A percentile compares a stretch with the other conserved stretches of the same genome.
Conservation (phyloP, 2,329 filamentous ascomycete genomes). For the Trichophyton benhamiae region DNA sequence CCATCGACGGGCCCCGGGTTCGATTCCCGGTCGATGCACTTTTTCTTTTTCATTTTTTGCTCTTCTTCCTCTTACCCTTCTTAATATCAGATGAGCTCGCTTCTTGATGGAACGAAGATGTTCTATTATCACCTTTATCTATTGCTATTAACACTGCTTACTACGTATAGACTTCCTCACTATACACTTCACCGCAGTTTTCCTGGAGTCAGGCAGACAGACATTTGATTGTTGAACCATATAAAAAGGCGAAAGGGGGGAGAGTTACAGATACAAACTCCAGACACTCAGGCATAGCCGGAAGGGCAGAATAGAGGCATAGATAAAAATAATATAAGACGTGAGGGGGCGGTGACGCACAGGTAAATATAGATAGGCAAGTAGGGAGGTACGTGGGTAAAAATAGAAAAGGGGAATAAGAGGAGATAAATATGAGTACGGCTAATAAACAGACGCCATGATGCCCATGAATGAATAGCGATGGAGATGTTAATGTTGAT, state of each 20-base stretch:
- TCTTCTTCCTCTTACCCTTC: not conserved
- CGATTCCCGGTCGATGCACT: not conserved
- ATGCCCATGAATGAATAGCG: not conserved
- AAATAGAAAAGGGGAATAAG: not conserved
- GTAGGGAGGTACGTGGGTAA: not conserved
- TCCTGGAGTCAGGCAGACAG: not conserved
- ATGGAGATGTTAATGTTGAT: not conserved
- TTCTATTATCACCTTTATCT: not conserved
- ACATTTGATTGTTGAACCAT: not conserved
- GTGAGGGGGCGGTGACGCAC: not conserved
- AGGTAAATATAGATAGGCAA: not conserved
- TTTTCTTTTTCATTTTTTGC: not conserved
- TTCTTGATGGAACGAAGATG: not conserved
- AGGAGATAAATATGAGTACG: too few relatives aligned
- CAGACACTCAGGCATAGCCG: not conserved
- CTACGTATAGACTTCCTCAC: too few relatives aligned
- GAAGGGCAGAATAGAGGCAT: not conserved
- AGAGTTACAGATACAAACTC: not conserved
- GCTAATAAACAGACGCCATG: not conserved
- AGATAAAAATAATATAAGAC: not conserved
- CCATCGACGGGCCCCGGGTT: not conserved
- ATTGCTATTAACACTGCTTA: too few relatives aligned
- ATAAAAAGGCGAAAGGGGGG: not conserved
- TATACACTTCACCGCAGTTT: too few relatives aligned
- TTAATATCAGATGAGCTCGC: not conserved